Conservation (phyloP, 2,329 filamentous ascomycete species). For the Nothomitra cinnamomea region DNA sequence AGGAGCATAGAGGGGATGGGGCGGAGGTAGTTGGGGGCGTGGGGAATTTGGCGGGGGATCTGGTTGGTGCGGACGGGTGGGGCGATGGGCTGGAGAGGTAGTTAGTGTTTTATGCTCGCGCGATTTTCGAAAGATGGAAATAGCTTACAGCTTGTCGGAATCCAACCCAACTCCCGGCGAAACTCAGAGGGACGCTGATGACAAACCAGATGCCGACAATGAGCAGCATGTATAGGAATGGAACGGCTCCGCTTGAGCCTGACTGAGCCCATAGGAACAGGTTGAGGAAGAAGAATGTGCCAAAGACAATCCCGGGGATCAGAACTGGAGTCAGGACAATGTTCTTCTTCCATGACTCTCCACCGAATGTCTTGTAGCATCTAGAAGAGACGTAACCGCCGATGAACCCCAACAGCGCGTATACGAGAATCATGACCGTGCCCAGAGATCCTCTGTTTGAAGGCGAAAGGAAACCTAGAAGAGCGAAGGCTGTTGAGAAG, state of each 20-base stretch:
- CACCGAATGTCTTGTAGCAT: conserved; percentile 86
- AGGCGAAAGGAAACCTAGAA: conserved; percentile 86
- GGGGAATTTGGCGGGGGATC: conserved; percentile 91
- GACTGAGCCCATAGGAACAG: conserved; percentile 84
- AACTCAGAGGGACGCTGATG: conserved; percentile 81
- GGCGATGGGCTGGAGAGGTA: conserved; percentile 38
- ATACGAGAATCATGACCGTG: conserved; percentile 83
- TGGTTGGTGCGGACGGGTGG: conserved; percentile 89
- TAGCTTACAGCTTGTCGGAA: conserved; percentile 49
- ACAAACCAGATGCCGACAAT: conserved; percentile 91
- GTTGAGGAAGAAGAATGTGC: conserved; percentile 81
- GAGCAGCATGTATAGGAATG: conserved; percentile 91
- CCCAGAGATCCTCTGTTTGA: conserved; percentile 89
- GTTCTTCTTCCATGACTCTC: conserved; percentile 87
- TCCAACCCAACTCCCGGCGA: conserved; percentile 82
- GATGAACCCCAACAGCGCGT: conserved; percentile 81
- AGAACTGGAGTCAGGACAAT: conserved; percentile 75
- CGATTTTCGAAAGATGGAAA: not conserved
- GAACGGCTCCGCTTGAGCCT: conserved; percentile 79
- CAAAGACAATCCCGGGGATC: conserved; percentile 74
- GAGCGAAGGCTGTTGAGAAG: conserved; percentile 46
- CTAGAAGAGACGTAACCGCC: conserved; percentile 81
- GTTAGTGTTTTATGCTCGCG: not conserved
- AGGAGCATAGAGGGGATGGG: conserved; percentile 81
- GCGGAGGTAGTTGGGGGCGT: conserved; percentile 63